Base-by-base conservation (phyloP, 1,284 basidiomycete genomes). In the Trichosporon inkin region DNA sequence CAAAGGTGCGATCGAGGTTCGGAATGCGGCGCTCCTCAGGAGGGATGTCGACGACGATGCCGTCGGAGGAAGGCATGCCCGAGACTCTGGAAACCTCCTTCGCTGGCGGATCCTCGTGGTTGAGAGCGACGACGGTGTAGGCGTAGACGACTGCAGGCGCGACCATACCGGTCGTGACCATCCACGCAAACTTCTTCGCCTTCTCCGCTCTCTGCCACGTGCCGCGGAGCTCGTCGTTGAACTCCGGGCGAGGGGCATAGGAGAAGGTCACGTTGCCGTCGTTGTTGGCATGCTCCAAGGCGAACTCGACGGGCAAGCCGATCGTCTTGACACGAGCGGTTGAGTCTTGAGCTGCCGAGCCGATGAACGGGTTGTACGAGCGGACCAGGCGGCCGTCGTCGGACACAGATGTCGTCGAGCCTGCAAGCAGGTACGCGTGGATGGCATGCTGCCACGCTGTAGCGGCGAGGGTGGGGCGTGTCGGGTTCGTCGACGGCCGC, bases 371-470 rank as follows among this genome's bases (percentile, higher is more conserved):
- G 41, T 64, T 66, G 64, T 66, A 74, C 0, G 73, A 70, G 6
- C 63, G 64, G 44, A 73, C 55, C 10, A 73, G 36, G 6, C 52
- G 56, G 5, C 65, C 65, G 14, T 67, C 60, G 11, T 67, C 62
- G 19, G 58, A 53, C 17, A 71, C 24, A 2, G 71, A 68, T 1
- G 60, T 38, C 3, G 62, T 58, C 11, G 60, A 67, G 3, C 59
- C 69, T 11, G 70, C 60, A 16, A 69, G 66, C 10, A 78, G 63
- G 57, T 77, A 76, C 5, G 75, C 69, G 62, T 78, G 67, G 16
- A 78, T 70, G 34, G 74, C 74, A 53, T 79, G 78, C 52, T 71
- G 68, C 76, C 77, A 80, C 0, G 76, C 77, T 0, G 68, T 62
- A 17, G 72, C 61, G 22, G 71, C 74, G 13, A 77, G 68, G 1